Percentiles rank a stretch among this genome's conserved stretches.
Conservation (phyloP, 2,329 filamentous ascomycete genomes). For the Fusarium udum region DNA sequence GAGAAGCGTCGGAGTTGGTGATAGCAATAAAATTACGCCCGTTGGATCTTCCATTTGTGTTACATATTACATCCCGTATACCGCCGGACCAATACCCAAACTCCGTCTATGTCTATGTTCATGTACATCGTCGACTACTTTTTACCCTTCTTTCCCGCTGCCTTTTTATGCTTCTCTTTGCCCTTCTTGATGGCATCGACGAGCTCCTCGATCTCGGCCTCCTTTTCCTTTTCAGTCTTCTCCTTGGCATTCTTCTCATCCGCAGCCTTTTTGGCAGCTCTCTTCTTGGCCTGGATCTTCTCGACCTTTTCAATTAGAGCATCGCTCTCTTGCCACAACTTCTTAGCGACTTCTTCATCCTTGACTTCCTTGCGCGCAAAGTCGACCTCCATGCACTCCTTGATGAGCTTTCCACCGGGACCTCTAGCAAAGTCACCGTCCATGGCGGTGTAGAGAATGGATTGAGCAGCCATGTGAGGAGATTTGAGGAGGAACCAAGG, state of each 20-base stretch:
- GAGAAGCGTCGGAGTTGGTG: slow-evolving; percentile 21
- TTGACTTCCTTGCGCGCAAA: slow-evolving; percentile 77
- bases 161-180: slow-evolving; percentile 46
- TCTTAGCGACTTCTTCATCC: slow-evolving; percentile 82
- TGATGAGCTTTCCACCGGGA: slow-evolving; percentile 77
- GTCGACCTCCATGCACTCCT: slow-evolving; percentile 85
- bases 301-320: slow-evolving; percentile 80
- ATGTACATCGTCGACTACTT: slow-evolving; percentile 29
- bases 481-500: slow-evolving; percentile 93
- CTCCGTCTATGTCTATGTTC: slow-evolving; percentile 39
- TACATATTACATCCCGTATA: neutral
- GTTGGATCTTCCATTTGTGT: slow-evolving; percentile 3
- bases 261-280: slow-evolving; percentile 54
- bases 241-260: slow-evolving; percentile 47
- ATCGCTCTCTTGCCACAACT: slow-evolving; percentile 90
- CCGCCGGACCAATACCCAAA: slow-evolving; percentile 24
- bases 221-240: slow-evolving; percentile 48
- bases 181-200: slow-evolving; percentile 57
- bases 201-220: slow-evolving; percentile 49
- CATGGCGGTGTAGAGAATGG: slow-evolving; percentile 86
- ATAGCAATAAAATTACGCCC: neutral
- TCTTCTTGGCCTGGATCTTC: slow-evolving; percentile 71
- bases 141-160: slow-evolving; percentile 38
- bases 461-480: slow-evolving; percentile 83
- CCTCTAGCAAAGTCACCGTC: slow-evolving; percentile 74